Percentiles rank a stretch among this genome's conserved stretches.
Conservation (phyloP, 805 yeast species). For the Kodamaea leandrae region DNA sequence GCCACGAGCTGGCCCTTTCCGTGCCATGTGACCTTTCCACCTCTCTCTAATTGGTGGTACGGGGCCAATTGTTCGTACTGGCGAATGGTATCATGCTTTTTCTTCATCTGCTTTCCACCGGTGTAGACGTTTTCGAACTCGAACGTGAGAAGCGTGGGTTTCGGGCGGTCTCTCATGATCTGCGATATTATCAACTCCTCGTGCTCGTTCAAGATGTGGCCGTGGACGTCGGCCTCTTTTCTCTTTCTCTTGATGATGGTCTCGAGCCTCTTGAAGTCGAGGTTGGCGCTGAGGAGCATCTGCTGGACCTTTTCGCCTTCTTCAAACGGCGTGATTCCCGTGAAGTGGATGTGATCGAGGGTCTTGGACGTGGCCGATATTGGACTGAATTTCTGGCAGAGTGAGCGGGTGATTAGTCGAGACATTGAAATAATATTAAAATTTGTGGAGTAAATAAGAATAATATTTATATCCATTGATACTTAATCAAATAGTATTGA, state of each 20-base stretch:
- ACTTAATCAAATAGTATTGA: too few species aligned
- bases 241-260: constrained; percentile 45
- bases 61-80: constrained; percentile 36
- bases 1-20: constrained; percentile 94
- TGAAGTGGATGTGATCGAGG: constrained; percentile 41
- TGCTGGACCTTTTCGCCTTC: constrained; percentile 58
- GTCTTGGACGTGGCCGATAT: constrained; percentile 13
- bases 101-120: constrained; percentile 78
- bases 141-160: constrained; percentile 73
- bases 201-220: constrained; percentile 42
- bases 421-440: neutral
- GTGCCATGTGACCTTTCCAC: constrained; percentile 96
- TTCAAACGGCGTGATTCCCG: constrained; percentile 37
- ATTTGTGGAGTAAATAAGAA: neutral
- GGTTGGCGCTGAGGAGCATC: constrained; percentile 51
- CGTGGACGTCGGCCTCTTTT: constrained; percentile 36
- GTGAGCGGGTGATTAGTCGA: neutral
- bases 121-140: constrained; percentile 87
- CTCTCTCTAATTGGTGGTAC: constrained; percentile 78
- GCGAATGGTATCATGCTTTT: constrained; percentile 32
- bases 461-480: too few species aligned
- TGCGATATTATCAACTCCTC: constrained; percentile 46
- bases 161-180: constrained; percentile 48
- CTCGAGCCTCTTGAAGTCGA: constrained; percentile 55
- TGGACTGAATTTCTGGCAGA: constrained; percentile 6